A percentile compares a stretch with the other conserved stretches of the same genome.
These are phyloP conservation scores for Diaporthe citriasiana DNA, from an alignment of 2,329 filamentous ascomycete genomes.

Conservation along the genomic window DNA sequence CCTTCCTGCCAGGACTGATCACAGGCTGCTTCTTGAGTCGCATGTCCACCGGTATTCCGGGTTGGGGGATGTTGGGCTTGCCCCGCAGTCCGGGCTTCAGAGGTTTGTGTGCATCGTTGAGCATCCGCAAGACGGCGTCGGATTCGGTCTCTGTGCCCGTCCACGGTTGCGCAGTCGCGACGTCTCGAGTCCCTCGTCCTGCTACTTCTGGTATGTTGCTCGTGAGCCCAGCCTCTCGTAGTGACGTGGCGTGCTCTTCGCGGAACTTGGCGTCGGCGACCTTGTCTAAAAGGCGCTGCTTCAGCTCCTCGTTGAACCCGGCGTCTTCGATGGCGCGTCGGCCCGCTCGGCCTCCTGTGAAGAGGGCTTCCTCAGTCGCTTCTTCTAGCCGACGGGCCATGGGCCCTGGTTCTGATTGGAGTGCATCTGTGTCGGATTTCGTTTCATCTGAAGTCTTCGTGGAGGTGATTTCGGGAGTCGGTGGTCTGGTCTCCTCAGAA, in stretches of 20 bases:
- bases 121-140: slow-evolving; percentile 87
- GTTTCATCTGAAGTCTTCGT: not conserved
- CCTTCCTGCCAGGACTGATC: slow-evolving; percentile 61
- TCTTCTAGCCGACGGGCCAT: slow-evolving; percentile 72
- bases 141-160: slow-evolving; percentile 80
- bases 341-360: slow-evolving; percentile 72
- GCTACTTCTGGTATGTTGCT: slow-evolving; percentile 65
- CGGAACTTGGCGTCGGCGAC: slow-evolving; percentile 69
- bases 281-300: slow-evolving; percentile 69
- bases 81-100: slow-evolving; percentile 66
- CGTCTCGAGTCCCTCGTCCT: slow-evolving; percentile 76
- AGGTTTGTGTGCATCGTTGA: slow-evolving; percentile 83
- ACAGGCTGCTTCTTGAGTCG: slow-evolving; percentile 59
- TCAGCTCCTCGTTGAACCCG: slow-evolving; percentile 75
- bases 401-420: slow-evolving; percentile 54
- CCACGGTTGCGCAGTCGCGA: slow-evolving; percentile 81
- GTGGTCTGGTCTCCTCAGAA: slow-evolving; percentile 14
- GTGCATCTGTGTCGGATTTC: not conserved
- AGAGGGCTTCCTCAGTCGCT: slow-evolving; percentile 73
- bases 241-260: slow-evolving; percentile 62
- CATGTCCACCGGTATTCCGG: slow-evolving; percentile 64
- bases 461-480: not conserved
- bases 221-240: slow-evolving; percentile 60
- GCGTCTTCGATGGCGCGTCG: slow-evolving; percentile 72
- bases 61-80: slow-evolving; percentile 58